phyloP scores from a whole-genome alignment of 345 rosid species.

The Schrenkiella parvula region DNA sequence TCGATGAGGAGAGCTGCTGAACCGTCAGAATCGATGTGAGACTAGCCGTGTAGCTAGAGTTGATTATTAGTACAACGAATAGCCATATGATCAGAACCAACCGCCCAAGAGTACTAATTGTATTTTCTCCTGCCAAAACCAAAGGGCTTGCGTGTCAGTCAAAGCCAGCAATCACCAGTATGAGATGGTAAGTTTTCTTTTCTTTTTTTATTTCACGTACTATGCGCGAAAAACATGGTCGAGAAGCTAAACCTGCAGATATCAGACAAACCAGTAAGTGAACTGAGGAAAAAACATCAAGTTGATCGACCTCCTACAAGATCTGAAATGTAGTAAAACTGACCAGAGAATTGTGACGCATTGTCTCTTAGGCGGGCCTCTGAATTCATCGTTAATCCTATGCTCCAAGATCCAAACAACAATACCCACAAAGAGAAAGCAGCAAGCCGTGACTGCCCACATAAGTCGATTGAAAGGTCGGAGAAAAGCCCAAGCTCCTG shows the following conservation, averaged over 20 bases:
- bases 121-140: conserved; percentile 71
- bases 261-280: conserved; percentile 26
- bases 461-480: conserved; percentile 59
- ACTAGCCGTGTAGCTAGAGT: conserved; percentile 96
- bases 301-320: background rate
- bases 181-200: background rate
- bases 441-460: conserved; percentile 74
- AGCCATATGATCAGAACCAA: conserved; percentile 86
- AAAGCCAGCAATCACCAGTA: conserved; percentile 10
- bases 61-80: conserved; percentile 83
- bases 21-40: conserved; percentile 92
- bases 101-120: conserved; percentile 79
- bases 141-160: conserved; percentile 21
- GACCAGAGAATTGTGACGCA: conserved; percentile 78
- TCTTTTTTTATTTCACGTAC: conserved; percentile 44
- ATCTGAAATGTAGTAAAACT: conserved; percentile 18
- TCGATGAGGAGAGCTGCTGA: conserved; percentile 74
- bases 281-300: conserved; percentile 1
- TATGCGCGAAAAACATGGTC: conserved; percentile 84
- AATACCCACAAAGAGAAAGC: conserved; percentile 67
- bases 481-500: conserved; percentile 95
- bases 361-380: conserved; percentile 86
- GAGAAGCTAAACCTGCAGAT: conserved; percentile 96
- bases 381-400: conserved; percentile 82
- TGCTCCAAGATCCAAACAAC: conserved; percentile 97